Evolutionary conservation across 2,329 filamentous ascomycete species (phyloP).

Genomic region (Eutypa lata): DNA sequence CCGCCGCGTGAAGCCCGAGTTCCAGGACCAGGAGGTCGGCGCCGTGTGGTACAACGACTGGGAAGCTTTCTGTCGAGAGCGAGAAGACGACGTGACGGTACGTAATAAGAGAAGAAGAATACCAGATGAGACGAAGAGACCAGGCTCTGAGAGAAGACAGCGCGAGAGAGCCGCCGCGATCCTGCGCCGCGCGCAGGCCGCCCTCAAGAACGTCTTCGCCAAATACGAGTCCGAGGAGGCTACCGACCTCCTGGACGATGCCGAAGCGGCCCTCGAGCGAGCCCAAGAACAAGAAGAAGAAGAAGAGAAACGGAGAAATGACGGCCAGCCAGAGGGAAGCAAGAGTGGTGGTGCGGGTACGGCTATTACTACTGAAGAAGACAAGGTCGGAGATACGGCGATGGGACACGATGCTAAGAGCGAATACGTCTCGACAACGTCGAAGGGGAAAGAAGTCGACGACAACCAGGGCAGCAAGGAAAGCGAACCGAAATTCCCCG

Average conservation of each 20-base stretch:
- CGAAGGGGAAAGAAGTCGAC: no score
- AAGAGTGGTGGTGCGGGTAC: neutral
- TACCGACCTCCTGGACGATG: no score
- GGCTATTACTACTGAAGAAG: no score
- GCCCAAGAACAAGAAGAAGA: no score
- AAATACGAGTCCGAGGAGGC: no score
- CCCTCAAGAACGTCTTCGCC: no score
- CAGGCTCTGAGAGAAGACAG: neutral
- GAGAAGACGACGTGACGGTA: neutral
- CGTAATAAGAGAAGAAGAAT: no score
- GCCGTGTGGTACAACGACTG: neutral
- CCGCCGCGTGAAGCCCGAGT: neutral
- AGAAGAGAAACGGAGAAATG: neutral
- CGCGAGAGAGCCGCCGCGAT: neutral
- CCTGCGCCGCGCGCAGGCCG: neutral
- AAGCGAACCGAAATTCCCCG: neutral
- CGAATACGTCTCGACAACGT: no score
- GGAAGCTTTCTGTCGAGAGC: neutral
- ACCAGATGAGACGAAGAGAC: neutral
- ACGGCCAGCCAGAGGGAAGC: neutral
- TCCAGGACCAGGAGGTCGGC: neutral
- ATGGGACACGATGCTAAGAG: no score
- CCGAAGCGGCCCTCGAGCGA: no score
- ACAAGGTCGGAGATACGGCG: no score
- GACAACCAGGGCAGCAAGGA: neutral